phyloP scores from a whole-genome alignment of 192 early-diverging fungal genomes.

The Lobosporangium transversale region DNA sequence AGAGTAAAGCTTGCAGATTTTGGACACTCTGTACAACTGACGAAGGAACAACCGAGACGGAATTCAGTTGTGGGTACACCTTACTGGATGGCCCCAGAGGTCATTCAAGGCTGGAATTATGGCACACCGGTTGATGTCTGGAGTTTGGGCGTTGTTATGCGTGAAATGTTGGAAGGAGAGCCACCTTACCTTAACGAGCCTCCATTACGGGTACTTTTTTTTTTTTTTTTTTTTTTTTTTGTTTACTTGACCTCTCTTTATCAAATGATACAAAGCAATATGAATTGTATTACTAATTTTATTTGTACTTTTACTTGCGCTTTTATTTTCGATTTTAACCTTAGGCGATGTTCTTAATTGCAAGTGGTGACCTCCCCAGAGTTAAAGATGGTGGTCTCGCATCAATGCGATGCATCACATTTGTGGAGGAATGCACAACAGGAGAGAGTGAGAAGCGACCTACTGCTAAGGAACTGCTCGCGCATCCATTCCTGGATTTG shows the following conservation, averaged over 20 bases:
- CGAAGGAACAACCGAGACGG: slow-evolving; percentile 81
- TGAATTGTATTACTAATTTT: neutral
- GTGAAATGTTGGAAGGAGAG: slow-evolving; percentile 96
- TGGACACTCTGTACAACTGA: slow-evolving; percentile 93
- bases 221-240: too few relatives aligned
- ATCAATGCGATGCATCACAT: slow-evolving; percentile 31
- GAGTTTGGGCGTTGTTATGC: slow-evolving; percentile 93
- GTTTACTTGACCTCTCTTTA: too few relatives aligned
- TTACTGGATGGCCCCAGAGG: slow-evolving; percentile 99
- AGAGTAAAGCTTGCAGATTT: slow-evolving; percentile 96
- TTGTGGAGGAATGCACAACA: slow-evolving; percentile 32
- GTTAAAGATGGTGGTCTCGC: slow-evolving; percentile 25
- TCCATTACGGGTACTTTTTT: slow-evolving; percentile 58
- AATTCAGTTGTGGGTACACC: slow-evolving; percentile 91
- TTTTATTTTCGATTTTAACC: neutral
- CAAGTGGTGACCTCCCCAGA: slow-evolving; percentile 36
- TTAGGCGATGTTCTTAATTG: slow-evolving; percentile 52
- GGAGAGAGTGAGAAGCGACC: slow-evolving; percentile 31
- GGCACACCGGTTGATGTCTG: slow-evolving; percentile 93
- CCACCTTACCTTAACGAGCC: slow-evolving; percentile 95
- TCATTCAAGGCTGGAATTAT: slow-evolving; percentile 91
- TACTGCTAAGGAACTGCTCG: slow-evolving; percentile 26
- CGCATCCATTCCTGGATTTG: slow-evolving; percentile 35
- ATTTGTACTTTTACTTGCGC: neutral
- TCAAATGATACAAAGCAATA: neutral